phyloP scores from a whole-genome alignment of 2,329 filamentous ascomycete genomes.

The Cercospora sp. region DNA sequence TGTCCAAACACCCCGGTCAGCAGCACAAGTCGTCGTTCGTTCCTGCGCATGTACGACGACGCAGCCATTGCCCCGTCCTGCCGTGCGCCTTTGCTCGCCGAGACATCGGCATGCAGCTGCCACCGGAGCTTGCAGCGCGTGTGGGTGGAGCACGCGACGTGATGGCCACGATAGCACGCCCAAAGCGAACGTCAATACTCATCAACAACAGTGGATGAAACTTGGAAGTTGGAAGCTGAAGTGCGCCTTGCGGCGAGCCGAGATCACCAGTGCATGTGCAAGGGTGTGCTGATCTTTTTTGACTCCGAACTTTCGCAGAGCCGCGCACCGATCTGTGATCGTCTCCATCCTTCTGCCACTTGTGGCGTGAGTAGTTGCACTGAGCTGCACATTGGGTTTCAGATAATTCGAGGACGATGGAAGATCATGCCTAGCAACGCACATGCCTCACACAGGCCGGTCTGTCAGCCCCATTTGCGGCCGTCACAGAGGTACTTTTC shows the following conservation, averaged over 20 bases:
- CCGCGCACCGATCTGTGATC: not conserved
- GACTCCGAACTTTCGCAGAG: not conserved
- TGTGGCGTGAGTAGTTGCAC: not conserved
- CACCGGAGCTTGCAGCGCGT: not conserved
- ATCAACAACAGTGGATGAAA: not conserved
- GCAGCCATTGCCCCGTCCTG: not conserved
- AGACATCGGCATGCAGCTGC: constrained; percentile 5
- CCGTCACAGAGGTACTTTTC: not conserved
- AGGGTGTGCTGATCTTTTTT: not conserved
- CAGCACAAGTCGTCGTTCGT: constrained; percentile 1
- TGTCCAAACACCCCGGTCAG: not conserved
- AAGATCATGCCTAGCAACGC: not conserved
- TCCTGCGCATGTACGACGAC: constrained; percentile 3
- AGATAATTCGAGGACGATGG: not conserved
- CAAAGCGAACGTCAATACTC: not conserved
- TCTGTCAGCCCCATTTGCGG: not conserved
- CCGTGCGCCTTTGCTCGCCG: not conserved
- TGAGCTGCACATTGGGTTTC: not conserved
- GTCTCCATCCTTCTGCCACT: not conserved
- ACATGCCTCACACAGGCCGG: not conserved
- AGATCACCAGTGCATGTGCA: constrained; percentile 1
- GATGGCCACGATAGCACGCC: not conserved
- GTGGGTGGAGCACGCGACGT: constrained; percentile 9
- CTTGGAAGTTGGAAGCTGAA: constrained; percentile 11
- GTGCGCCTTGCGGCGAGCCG: not conserved